phyloP scores from a whole-genome alignment of 2,329 filamentous ascomycete species.

The Claviceps humidiphila region DNA sequence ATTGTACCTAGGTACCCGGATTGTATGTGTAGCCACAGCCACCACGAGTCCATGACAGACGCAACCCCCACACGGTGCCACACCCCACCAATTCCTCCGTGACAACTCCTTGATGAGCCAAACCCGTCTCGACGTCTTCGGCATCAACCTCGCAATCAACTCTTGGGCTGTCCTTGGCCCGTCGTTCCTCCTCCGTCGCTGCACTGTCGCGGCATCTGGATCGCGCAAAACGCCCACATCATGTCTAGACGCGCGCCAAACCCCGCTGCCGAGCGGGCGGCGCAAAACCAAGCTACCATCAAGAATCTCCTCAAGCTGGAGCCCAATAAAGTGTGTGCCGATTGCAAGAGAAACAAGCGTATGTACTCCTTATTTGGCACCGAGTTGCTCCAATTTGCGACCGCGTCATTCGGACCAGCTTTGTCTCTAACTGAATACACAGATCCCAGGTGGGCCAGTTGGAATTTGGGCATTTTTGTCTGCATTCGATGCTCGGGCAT shows the following conservation, averaged over 20 bases:
- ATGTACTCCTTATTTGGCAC: conserved; percentile 20
- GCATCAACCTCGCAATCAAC: not conserved
- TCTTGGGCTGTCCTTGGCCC: not conserved
- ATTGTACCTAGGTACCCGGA: not conserved
- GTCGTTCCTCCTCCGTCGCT: conserved; percentile 6
- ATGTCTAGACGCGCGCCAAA: conserved; percentile 74
- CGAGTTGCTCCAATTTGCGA: not conserved
- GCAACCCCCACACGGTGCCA: not conserved
- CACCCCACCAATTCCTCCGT: not conserved
- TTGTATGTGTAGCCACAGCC: not conserved
- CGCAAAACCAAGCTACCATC: conserved; percentile 86
- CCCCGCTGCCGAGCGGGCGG: conserved; percentile 72
- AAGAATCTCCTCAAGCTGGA: conserved; percentile 93
- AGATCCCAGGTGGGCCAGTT: conserved; percentile 98
- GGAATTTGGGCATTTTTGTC: conserved; percentile 94
- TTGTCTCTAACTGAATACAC: conserved; percentile 3
- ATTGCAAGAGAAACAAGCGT: conserved; percentile 99
- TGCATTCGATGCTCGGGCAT: conserved; percentile 98
- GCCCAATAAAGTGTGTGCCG: conserved; percentile 89
- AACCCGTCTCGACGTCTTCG: not conserved
- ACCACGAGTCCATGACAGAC: not conserved
- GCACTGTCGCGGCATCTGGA: not conserved
- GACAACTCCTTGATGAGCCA: not conserved
- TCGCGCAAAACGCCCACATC: conserved; percentile 9
- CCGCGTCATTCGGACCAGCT: conserved; percentile 2